Evolutionary conservation across 2,329 filamentous ascomycete genomes (phyloP).

Genomic region (Gnomoniopsis smithogilvyi): DNA sequence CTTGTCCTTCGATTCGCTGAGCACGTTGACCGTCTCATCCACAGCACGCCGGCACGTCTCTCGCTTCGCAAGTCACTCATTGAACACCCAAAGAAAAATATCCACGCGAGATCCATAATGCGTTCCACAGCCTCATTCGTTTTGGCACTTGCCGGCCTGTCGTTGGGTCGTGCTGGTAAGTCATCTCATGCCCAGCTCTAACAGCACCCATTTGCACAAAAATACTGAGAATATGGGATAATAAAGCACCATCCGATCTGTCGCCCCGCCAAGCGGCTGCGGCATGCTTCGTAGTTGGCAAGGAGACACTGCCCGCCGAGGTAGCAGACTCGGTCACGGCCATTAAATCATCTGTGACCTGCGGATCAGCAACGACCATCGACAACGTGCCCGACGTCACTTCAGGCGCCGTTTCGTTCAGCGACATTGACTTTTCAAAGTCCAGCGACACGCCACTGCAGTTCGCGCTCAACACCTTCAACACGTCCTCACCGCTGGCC

Average conservation of each 20-base stretch:
- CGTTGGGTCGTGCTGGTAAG: conserved; percentile 6
- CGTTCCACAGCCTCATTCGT: conserved; percentile 4
- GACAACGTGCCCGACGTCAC: conserved; percentile 54
- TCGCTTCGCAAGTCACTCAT: not conserved
- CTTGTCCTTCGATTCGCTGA: not conserved
- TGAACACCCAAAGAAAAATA: too few species aligned
- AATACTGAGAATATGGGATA: not conserved
- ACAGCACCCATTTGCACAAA: too few species aligned
- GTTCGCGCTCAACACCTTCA: conserved; percentile 53
- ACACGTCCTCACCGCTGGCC: conserved; percentile 47
- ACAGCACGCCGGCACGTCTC: conserved; percentile 1
- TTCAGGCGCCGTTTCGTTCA: conserved; percentile 48
- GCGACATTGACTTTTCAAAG: conserved; percentile 52
- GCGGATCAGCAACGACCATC: conserved; percentile 45
- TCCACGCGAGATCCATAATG: not conserved
- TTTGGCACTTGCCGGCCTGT: conserved; percentile 7
- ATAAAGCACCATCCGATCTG: conserved; percentile 12
- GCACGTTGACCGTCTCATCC: not conserved
- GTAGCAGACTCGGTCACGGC: conserved; percentile 38
- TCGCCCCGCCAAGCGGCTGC: conserved; percentile 30
- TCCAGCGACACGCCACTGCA: conserved; percentile 44
- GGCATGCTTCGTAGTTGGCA: conserved; percentile 55
- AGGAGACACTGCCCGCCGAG: conserved; percentile 46
- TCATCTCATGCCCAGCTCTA: not conserved
- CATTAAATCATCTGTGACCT: conserved; percentile 45